Base-by-base conservation (phyloP, 2,329 filamentous ascomycete species). In the Epichloe sp. region DNA sequence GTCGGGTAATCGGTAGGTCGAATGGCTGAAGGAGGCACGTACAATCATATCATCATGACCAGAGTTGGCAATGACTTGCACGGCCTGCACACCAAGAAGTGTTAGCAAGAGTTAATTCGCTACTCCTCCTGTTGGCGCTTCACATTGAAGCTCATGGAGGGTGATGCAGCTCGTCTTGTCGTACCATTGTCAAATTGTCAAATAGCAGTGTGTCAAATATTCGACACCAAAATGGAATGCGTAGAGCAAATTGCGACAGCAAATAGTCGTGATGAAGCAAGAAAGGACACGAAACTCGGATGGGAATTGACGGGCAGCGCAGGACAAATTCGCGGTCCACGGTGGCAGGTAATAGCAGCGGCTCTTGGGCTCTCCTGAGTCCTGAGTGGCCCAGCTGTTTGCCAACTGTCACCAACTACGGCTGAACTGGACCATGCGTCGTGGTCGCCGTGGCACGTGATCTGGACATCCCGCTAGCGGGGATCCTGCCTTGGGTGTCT, bases 11-110 rank as follows among this genome's bases (percentile, higher is more conserved):
- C 26, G 11, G 3, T 19, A 21, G 31, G 7, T 26, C 17, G 8
- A 37, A 14, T 23, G 19, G 40, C 17, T 45, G 26, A n/a, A 15
- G 19, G 19, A 38, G 49, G 36, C 59, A 81, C 87, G 64, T 89
- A 97, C 91, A 79, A 98, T 96, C 91, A 97, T 97, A 69, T 96
- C 91, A 85, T 97, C 91, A 75, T 98, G 93, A 65, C 70, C 69
- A 48, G 70, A 68, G 61, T 71, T 73, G 52, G 68, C 63, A 57
- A 73, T 71, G 53, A 71, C 68, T 62, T 72, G 70, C 56, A 69
- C 61, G 57, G 70, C 65, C 69, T 71, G 54, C 47, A 49, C 45
- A 52, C 50, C 23, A 14, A 14, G 3, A 49, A 44, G 47, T 52
- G 59, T 69, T 62, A 69, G 52, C 34, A 41, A 10, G 15, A 8